phyloP scores from a whole-genome alignment of 106 monocot genomes.

The Agapanthus africanus region DNA sequence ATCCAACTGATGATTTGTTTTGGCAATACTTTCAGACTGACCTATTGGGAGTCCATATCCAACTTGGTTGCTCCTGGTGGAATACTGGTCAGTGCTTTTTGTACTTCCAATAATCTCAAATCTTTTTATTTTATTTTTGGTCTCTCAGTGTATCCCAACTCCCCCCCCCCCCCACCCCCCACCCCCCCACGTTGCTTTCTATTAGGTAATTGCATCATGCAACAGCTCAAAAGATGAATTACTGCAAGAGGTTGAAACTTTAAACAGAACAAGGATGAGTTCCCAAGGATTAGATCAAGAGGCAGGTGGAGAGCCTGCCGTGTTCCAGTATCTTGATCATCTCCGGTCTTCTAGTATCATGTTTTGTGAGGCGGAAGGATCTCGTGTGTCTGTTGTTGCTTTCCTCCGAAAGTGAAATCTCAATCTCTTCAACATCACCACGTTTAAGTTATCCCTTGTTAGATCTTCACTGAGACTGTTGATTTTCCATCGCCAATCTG shows the following conservation, averaged over 20 bases:
- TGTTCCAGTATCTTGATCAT: conserved; percentile 69
- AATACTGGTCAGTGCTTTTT: conserved; percentile 37
- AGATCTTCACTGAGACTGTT: no score
- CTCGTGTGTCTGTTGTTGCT: conserved; percentile 50
- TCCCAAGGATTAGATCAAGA: conserved; percentile 15
- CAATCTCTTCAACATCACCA: no score
- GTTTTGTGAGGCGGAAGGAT: conserved; percentile 49
- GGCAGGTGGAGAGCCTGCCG: background rate
- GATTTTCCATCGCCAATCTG: no score
- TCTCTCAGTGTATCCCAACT: no score
- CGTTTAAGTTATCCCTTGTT: no score
- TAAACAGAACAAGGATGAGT: conserved; percentile 30
- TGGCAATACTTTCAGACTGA: conserved; percentile 32
- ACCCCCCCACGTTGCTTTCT: no score
- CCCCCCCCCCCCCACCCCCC: no score
- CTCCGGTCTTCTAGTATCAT: conserved; percentile 37
- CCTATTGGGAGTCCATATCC: conserved; percentile 75
- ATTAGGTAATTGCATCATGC: conserved; percentile 70
- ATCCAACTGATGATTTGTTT: background rate
- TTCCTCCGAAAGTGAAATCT: conserved; percentile 41
- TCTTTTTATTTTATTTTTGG: no score
- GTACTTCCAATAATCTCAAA: no score
- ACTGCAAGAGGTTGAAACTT: conserved; percentile 56
- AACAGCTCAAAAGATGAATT: conserved; percentile 73
- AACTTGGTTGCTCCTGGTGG: conserved; percentile 55